Evolutionary conservation across 345 rosid genomes (phyloP).

Genomic region (Adansonia digitata): DNA sequence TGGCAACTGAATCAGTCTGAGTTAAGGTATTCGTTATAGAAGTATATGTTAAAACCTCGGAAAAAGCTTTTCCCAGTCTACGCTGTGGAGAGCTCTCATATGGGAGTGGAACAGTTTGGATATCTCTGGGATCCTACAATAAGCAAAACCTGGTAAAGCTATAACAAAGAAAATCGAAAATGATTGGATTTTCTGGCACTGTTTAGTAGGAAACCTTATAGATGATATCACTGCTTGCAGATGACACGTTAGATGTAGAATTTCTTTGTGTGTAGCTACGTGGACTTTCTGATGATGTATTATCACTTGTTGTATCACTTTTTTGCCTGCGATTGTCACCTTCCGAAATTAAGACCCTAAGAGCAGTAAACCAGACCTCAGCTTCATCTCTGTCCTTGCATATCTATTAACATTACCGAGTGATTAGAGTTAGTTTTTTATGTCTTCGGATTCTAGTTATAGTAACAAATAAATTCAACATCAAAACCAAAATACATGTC

Average conservation of each 20-base stretch:
- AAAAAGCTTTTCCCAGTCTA: slow-evolving; percentile 49
- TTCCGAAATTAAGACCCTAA: slow-evolving; percentile 43
- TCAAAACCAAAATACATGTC: not conserved
- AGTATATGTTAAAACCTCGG: slow-evolving; percentile 51
- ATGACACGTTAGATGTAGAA: slow-evolving; percentile 37
- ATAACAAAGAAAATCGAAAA: slow-evolving; percentile 9
- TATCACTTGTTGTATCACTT: slow-evolving; percentile 39
- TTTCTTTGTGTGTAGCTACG: slow-evolving; percentile 30
- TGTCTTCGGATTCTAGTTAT: too few species aligned
- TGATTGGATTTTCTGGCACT: slow-evolving; percentile 1
- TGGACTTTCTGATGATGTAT: slow-evolving; percentile 43
- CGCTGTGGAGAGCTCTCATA: slow-evolving; percentile 24
- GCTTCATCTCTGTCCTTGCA: slow-evolving; percentile 79
- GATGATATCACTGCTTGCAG: slow-evolving; percentile 35
- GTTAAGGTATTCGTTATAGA: slow-evolving; percentile 38
- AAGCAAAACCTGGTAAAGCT: slow-evolving; percentile 9
- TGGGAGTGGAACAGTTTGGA: slow-evolving; percentile 21
- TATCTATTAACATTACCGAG: slow-evolving; percentile 28
- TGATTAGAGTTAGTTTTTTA: not conserved
- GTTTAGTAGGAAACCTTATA: slow-evolving; percentile 30
- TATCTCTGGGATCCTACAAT: slow-evolving; percentile 34
- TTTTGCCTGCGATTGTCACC: slow-evolving; percentile 33
- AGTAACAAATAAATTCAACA: not conserved
- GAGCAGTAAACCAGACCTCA: slow-evolving; percentile 62
- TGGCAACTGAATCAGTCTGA: slow-evolving; percentile 34